Evolutionary conservation across 1,284 basidiomycete genomes (phyloP).

Genomic region (Athelia psychrophila): DNA sequence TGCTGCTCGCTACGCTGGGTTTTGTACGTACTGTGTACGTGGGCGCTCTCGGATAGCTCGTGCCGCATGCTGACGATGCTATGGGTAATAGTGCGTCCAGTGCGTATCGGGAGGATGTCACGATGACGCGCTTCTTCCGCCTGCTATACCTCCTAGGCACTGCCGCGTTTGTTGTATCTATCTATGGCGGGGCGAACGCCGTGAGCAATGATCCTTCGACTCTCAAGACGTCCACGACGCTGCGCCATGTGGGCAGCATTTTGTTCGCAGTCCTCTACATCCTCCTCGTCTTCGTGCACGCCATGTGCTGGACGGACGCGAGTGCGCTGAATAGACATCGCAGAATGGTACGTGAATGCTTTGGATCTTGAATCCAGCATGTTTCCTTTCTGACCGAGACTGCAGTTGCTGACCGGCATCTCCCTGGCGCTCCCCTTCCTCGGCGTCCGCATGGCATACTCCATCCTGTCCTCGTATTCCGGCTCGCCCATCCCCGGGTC

Average conservation of each 20-base stretch:
- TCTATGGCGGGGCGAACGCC: constrained; percentile 39
- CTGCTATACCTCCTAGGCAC: constrained; percentile 39
- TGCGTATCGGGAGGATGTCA: constrained; percentile 27
- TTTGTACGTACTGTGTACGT: constrained; percentile 61
- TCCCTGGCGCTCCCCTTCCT: constrained; percentile 56
- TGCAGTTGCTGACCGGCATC: constrained; percentile 50
- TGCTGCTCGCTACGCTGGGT: constrained; percentile 55
- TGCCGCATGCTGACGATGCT: constrained; percentile 1
- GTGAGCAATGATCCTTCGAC: constrained; percentile 8
- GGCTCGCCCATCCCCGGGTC: background rate
- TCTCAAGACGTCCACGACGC: constrained; percentile 18
- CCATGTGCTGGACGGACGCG: constrained; percentile 47
- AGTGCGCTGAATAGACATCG: constrained; percentile 48
- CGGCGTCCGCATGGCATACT: constrained; percentile 52
- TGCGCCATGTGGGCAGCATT: constrained; percentile 48
- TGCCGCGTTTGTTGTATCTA: constrained; percentile 44
- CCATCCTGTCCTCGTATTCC: constrained; percentile 52
- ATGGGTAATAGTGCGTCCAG: constrained; percentile 7
- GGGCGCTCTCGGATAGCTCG: constrained; percentile 1
- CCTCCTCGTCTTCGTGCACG: constrained; percentile 37
- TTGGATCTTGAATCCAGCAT: background rate
- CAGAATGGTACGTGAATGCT: constrained; percentile 32
- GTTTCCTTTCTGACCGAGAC: background rate
- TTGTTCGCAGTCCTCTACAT: constrained; percentile 48
- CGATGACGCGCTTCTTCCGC: constrained; percentile 24